Evolutionary conservation across 2,329 filamentous ascomycete species (phyloP), one percentile per base, ranked within the genome.

Genomic region (Aureobasidium zeae): DNA sequence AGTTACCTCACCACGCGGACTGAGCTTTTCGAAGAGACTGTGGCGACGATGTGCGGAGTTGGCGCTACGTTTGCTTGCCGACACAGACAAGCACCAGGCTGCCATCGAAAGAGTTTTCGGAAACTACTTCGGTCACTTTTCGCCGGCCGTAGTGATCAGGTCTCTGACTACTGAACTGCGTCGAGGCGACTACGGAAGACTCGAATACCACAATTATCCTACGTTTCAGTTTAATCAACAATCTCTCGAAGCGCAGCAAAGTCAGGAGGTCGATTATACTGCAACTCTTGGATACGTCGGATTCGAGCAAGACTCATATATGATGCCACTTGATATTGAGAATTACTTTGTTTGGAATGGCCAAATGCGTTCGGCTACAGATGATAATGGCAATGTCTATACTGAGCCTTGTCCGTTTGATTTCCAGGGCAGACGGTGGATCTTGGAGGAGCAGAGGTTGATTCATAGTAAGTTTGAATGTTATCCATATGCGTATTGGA

Each of bases 21-120:
- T 20, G 10, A 41, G 19, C 6, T 41, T 41, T 31, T 22, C 26
- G 4, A 39, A 41, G 28, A 31, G 37, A 9, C 20, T 41, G 9
- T 41, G 37, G 37, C 37, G 37, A 31, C 26, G 37, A 16, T 41
- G 37, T n/a, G 37, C 37, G 5, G 37, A 41, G 7, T 22, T 25
- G 37, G 20, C 37, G 10, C 10, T 41, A 11, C 28, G 28, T 3
- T 16, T 41, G 2, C 37, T 41, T 1, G 3, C 37, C 13, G 37
- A 41, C 12, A 41, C 37, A 8, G 24, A 22, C 13, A 24, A 24
- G 20, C 26, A 41, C 12, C 37, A 41, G n/a, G 17, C 25, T 32
- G n/a, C 13, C 2, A 19, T 41, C 13, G 37, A 41, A 12, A 22
- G 20, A n/a, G 37, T 28, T 6, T 41, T 41, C 5, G 37, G 37